phyloP scores from a whole-genome alignment of 2,329 filamentous ascomycete genomes.

The Neocucurbitaria cava region DNA sequence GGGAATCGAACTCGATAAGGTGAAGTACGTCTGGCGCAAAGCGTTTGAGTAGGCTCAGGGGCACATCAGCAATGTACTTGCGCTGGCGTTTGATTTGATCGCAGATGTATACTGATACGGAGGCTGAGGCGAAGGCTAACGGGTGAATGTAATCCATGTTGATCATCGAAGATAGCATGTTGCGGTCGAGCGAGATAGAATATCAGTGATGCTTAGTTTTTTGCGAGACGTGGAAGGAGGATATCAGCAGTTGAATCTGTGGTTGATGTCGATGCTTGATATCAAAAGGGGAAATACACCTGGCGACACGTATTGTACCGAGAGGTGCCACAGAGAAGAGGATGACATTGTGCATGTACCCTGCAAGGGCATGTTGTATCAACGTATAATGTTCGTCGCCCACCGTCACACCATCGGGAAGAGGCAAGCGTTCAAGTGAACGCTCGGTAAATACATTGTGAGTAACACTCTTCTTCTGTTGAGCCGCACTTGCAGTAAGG shows the following conservation, averaged over 20 bases:
- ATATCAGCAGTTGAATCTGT: neutral
- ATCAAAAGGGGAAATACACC: neutral
- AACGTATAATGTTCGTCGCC: neutral
- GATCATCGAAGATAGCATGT: neutral
- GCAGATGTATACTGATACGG: neutral
- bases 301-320: neutral
- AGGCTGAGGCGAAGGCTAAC: neutral
- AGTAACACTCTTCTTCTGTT: neutral
- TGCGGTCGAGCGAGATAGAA: neutral
- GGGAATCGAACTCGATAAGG: neutral
- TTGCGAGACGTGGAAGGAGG: neutral
- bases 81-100: neutral
- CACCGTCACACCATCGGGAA: neutral
- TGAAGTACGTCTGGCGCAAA: neutral
- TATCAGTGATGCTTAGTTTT: neutral
- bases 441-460: neutral
- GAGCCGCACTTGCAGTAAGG: neutral
- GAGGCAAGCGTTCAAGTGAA: neutral
- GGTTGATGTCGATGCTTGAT: neutral
- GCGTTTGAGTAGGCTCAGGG: neutral
- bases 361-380: neutral
- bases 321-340: too few relatives aligned
- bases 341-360: neutral
- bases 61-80: neutral
- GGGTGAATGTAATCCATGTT: neutral